A percentile compares a stretch with the other conserved stretches of the same genome.
Conservation (phyloP, 2,329 filamentous ascomycete genomes). For the Fusarium anthophilum region DNA sequence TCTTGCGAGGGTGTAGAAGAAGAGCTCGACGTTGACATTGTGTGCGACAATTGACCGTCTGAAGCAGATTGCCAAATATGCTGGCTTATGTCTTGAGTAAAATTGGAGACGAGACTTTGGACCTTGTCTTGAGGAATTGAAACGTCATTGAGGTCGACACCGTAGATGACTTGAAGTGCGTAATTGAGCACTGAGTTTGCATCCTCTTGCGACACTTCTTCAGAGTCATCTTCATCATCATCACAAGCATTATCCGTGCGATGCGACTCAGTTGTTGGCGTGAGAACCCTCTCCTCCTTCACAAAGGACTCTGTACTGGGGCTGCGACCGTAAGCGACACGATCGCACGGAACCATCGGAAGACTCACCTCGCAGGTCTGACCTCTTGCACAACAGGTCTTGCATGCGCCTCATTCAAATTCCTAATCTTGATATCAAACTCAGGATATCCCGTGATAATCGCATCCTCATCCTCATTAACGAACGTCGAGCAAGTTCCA, state of each 20-base stretch:
- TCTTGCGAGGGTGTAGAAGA: slow-evolving; percentile 46
- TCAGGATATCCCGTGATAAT: slow-evolving; percentile 42
- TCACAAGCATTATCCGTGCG: neutral
- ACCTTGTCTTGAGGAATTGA: slow-evolving; percentile 42
- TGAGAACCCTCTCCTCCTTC: slow-evolving; percentile 34
- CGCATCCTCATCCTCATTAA: slow-evolving; percentile 48
- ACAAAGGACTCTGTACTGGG: slow-evolving; percentile 28
- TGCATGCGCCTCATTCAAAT: slow-evolving; percentile 15
- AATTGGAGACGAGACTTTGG: slow-evolving; percentile 46
- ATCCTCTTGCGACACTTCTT: slow-evolving; percentile 47
- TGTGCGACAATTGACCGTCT: slow-evolving; percentile 44
- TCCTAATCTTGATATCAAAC: slow-evolving; percentile 39
- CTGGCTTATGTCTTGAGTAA: slow-evolving; percentile 47
- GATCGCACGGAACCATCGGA: too few relatives aligned
- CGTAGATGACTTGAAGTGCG: slow-evolving; percentile 50
- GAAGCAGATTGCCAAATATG: slow-evolving; percentile 46
- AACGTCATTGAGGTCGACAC: slow-evolving; percentile 49
- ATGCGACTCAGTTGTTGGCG: slow-evolving; percentile 30
- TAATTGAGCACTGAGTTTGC: slow-evolving; percentile 49
- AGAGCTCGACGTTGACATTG: slow-evolving; percentile 45
- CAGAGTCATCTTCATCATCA: slow-evolving; percentile 30
- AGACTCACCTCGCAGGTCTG: slow-evolving; percentile 22
- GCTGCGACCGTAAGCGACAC: slow-evolving; percentile 17
- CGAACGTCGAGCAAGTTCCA: slow-evolving; percentile 51
- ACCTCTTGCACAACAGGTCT: slow-evolving; percentile 10